Evolutionary conservation across 192 early-diverging fungal species (phyloP).

Genomic region (Glomus cerebriforme): DNA sequence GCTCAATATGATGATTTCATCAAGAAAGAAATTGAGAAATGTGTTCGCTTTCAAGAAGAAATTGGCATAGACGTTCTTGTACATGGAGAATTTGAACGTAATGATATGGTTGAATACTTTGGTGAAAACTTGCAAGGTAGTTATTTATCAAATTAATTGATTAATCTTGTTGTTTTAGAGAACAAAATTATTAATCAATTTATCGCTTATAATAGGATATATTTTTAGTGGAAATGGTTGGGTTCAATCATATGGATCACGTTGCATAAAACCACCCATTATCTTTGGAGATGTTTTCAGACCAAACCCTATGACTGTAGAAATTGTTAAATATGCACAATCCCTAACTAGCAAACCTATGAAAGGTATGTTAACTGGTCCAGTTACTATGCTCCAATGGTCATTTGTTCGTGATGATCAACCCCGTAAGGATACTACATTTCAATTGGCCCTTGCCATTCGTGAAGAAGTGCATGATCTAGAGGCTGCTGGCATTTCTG

Average conservation of each 20-base stretch:
- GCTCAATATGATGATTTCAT: slow-evolving; percentile 81
- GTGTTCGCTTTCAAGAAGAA: slow-evolving; percentile 88
- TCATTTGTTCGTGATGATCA: slow-evolving; percentile 99
- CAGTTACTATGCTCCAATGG: slow-evolving; percentile 98
- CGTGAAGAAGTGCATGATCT: slow-evolving; percentile 95
- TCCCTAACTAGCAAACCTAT: slow-evolving; percentile 85
- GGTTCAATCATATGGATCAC: slow-evolving; percentile 96
- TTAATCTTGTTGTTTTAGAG: background rate
- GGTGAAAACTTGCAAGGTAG: slow-evolving; percentile 87
- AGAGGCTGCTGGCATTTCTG: slow-evolving; percentile 87
- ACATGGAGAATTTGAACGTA: slow-evolving; percentile 98
- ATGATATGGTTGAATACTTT: slow-evolving; percentile 97
- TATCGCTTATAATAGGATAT: slow-evolving; percentile 44
- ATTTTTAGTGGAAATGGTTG: slow-evolving; percentile 95
- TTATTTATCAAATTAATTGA: background rate
- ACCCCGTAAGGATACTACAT: slow-evolving; percentile 77
- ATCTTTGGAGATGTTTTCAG: slow-evolving; percentile 97
- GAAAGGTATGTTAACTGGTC: slow-evolving; percentile 99
- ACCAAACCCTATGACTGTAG: slow-evolving; percentile 91
- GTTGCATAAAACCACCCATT: slow-evolving; percentile 96
- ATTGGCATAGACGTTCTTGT: slow-evolving; percentile 93
- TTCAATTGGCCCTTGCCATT: slow-evolving; percentile 92
- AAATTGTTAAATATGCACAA: slow-evolving; percentile 84
- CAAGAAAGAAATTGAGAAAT: slow-evolving; percentile 80
- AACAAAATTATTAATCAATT: background rate